Evolutionary conservation across 75 land plant genomes (phyloP), one percentile per base, ranked within the genome.

Genomic region (Isoetes taiwanensis): DNA sequence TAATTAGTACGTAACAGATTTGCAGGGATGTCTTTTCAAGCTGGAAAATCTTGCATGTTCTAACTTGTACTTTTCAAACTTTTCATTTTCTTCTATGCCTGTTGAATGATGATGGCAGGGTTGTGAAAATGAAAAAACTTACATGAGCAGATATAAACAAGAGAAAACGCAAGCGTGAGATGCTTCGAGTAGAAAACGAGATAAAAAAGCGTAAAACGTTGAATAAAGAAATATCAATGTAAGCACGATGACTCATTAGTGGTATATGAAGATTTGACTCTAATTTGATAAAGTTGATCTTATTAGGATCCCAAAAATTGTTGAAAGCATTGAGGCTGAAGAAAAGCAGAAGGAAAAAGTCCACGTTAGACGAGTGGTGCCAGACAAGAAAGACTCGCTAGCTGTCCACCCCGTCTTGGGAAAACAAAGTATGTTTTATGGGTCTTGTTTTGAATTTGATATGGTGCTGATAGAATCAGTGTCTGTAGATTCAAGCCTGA

Each of bases 371-470:
- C 82, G 88, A 0, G 55, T 38, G 11, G 71, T 83, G 78, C 83
- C 12, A 78, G 70, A 69, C 66, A 78, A 60, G 94, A 91, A 54
- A 74, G 67, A 61, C 46, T 73, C 21, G 80, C 80, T 30, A 30
- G 43, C 8, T 61, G 70, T 29, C 95, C 97, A 52, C 97, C 97
- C 32, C 94, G 94, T 28, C 46, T 86, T 38, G 94, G 97, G 48
- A 83, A 73, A 62, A 64, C 70, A 65, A 91, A 81, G 83, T 86
- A 74, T 40, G 65, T 33, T 30, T 23, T 21, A 11, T 16, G n/a
- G n/a, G n/a, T n/a, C 10, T 6, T 52, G 21, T 56, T 10, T 56
- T 30, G 24, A 14, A 23, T 28, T 52, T 52, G 10, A 2, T 6
- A 20, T 17, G 34, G 24, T 32, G 20, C 34, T 20, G 9, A 8